Base-by-base conservation (phyloP, 2,329 filamentous ascomycete species). In the Tricladium varicosporioides region DNA sequence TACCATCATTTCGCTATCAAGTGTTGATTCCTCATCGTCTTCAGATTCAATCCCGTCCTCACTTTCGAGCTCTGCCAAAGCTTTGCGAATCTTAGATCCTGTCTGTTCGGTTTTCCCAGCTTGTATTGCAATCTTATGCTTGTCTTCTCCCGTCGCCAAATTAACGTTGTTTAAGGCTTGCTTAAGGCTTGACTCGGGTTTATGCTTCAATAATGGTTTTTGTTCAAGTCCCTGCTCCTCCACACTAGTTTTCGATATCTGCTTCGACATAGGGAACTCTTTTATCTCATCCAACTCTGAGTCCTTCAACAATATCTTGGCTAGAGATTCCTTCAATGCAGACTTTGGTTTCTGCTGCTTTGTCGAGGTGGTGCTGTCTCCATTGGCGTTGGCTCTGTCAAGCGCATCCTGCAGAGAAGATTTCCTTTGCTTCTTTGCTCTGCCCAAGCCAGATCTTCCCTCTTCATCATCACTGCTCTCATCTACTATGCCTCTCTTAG, bases 401-500 rank as follows among this genome's bases (percentile, higher is more conserved):
- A 13, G 7, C 32, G 31, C 5, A 31, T 46, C 36, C 14, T 36
- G n/a, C 9, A 18, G 2, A 16, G 48, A 22, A 4, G 48, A 44
- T 32, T 53, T 53, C 10, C 67, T 70, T 43, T 62, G 31, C 47
- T 71, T 71, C 65, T 71, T 71, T 40, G 67, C 66, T 45, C 64
- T 70, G 32, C 70, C 69, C 31, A 71, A 44, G n/a, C 60, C 61
- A 52, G 70, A 70, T 47, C 71, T 62, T 2, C 71, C 70, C 49
- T 66, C 67, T 18, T 72, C 71, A 32, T 73, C 71, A 57, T 72
- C 71, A 50, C 70, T 72, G 42, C 65, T 70, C 40, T 70, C 67
- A 19, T 61, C 61, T 43, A 47, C 63, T 49, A 65, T 52, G 11
- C 51, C 63, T n/a, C 68, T 62, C 59, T 69, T 70, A 16, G 65